phyloP scores from a whole-genome alignment of 2,329 filamentous ascomycete genomes.

The Colletotrichum trifolii region DNA sequence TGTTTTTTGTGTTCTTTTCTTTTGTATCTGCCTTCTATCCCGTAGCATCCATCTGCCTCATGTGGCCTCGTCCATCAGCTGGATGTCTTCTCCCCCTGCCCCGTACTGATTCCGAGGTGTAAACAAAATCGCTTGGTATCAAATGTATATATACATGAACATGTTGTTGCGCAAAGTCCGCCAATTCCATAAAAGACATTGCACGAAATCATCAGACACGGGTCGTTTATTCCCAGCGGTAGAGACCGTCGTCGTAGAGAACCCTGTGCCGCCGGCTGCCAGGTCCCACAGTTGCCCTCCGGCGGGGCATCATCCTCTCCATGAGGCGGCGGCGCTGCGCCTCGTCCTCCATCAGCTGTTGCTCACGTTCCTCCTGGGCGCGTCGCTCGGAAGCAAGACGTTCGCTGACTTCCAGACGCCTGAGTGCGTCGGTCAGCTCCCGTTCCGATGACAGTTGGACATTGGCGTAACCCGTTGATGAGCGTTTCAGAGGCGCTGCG shows the following conservation, averaged over 20 bases:
- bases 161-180: not conserved
- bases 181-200: not conserved
- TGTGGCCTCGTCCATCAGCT: slow-evolving; percentile 22
- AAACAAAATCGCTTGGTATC: slow-evolving; percentile 29
- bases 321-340: slow-evolving; percentile 52
- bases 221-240: slow-evolving; percentile 51
- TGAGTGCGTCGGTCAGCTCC: slow-evolving; percentile 49
- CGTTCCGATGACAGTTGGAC: slow-evolving; percentile 32
- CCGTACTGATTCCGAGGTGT: not conserved
- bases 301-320: slow-evolving; percentile 53
- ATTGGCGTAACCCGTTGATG: slow-evolving; percentile 29
- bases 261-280: slow-evolving; percentile 49
- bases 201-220: slow-evolving; percentile 13
- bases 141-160: not conserved
- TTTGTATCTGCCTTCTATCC: slow-evolving; percentile 5
- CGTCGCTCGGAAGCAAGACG: slow-evolving; percentile 37
- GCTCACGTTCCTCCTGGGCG: slow-evolving; percentile 47
- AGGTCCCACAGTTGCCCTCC: slow-evolving; percentile 50
- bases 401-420: slow-evolving; percentile 46
- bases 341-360: slow-evolving; percentile 48
- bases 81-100: not conserved
- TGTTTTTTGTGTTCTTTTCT: not conserved
- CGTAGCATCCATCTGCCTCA: slow-evolving; percentile 3
- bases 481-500: slow-evolving; percentile 16
- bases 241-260: slow-evolving; percentile 51